A percentile compares a stretch with the other conserved stretches of the same genome.
These are phyloP conservation scores for Neurospora sp. DNA, from an alignment of 495 filamentous ascomycete genomes.

Conservation along the genomic window DNA sequence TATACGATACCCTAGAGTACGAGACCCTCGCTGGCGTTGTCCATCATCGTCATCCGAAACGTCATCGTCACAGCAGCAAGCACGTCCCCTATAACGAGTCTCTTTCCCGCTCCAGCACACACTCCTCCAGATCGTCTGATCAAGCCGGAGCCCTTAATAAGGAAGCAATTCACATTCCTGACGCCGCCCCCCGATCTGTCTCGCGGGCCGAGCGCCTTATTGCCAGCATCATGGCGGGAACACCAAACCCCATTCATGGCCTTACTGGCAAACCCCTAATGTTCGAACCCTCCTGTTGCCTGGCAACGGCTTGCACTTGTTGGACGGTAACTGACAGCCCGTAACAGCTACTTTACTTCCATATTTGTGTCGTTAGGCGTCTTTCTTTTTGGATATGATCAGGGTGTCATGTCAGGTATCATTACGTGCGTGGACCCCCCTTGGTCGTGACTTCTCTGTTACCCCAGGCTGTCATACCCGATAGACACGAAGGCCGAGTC, in stretches of 20 bases:
- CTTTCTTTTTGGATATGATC: conserved; percentile 97
- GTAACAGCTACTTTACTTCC: conserved; percentile 81
- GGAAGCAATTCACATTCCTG: conserved; percentile 75
- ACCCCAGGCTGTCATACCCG: neutral
- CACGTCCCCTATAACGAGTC: conserved; percentile 36
- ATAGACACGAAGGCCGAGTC: conserved; percentile 4
- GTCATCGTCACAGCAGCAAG: conserved; percentile 22
- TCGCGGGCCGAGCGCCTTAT: conserved; percentile 56
- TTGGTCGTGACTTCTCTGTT: neutral
- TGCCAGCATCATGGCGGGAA: conserved; percentile 75
- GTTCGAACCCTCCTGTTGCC: conserved; percentile 41
- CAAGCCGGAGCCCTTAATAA: conserved; percentile 49
- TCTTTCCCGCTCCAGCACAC: conserved; percentile 5
- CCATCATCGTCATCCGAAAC: conserved; percentile 30
- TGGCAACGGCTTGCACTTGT: conserved; percentile 19
- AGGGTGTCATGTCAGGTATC: conserved; percentile 98
- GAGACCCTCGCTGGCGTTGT: conserved; percentile 39
- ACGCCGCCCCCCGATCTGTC: conserved; percentile 50
- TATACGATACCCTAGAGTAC: conserved; percentile 53
- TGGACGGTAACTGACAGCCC: neutral
- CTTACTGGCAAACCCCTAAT: conserved; percentile 91
- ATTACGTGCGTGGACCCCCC: conserved; percentile 65
- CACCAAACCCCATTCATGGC: conserved; percentile 67
- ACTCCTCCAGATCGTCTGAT: conserved; percentile 10
- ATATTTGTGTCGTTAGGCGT: conserved; percentile 97